Evolutionary conservation across 345 rosid species (phyloP).

Genomic region (Salix brachista): DNA sequence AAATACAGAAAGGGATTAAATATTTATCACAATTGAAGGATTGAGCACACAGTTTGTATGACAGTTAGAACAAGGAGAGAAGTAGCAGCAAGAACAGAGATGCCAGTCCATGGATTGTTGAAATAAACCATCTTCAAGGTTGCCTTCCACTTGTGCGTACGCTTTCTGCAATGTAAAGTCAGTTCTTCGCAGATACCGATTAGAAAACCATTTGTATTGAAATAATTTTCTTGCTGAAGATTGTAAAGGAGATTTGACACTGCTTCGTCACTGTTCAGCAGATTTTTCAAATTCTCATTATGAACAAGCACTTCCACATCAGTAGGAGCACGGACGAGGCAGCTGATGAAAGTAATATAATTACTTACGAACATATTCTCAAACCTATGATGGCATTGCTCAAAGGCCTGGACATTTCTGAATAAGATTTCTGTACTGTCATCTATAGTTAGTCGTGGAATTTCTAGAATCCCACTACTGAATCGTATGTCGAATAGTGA

Average conservation of each 20-base stretch:
- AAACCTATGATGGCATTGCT: conserved; percentile 8
- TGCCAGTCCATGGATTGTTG: conserved; percentile 16
- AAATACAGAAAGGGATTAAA: too few relatives aligned
- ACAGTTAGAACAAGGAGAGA: conserved; percentile 10
- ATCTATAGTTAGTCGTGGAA: neutral
- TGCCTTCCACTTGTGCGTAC: conserved; percentile 20
- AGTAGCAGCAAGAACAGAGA: conserved; percentile 9
- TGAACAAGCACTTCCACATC: too few relatives aligned
- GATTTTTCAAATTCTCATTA: too few relatives aligned
- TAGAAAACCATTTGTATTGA: too few relatives aligned
- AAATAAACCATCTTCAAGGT: conserved; percentile 14
- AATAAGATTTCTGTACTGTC: neutral
- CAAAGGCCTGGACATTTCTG: conserved; percentile 15
- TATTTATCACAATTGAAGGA: neutral
- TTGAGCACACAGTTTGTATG: conserved; percentile 10
- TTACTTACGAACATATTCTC: too few relatives aligned
- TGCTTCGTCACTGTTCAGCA: too few relatives aligned
- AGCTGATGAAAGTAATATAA: too few relatives aligned
- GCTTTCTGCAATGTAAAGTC: neutral
- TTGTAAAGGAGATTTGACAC: too few relatives aligned
- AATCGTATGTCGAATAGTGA: conserved; percentile 9
- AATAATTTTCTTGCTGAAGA: too few relatives aligned
- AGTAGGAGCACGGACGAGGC: too few relatives aligned
- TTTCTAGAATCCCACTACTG: conserved; percentile 13
- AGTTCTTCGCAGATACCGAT: neutral